A percentile compares a stretch with the other conserved stretches of the same genome.
phyloP scores from a whole-genome alignment of 2,329 filamentous ascomycete species.

The Diaporthe longicolla region DNA sequence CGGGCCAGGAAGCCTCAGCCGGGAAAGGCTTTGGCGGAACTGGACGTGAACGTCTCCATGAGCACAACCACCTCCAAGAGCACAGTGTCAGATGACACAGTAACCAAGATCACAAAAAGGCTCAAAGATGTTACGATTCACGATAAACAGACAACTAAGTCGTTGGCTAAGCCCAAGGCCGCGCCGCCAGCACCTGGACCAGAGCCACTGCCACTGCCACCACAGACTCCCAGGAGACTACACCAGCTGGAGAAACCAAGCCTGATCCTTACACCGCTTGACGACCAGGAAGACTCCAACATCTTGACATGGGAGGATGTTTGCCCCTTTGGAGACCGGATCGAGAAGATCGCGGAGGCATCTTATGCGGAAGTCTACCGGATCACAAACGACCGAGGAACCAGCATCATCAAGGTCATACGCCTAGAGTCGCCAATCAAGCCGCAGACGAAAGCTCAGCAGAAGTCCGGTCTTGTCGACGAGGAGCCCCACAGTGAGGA shows the following conservation, averaged over 20 bases:
- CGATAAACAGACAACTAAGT: constrained; percentile 16
- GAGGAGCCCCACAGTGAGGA: constrained; percentile 70
- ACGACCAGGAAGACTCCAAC: constrained; percentile 40
- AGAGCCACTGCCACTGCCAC: constrained; percentile 2
- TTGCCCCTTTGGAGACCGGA: constrained; percentile 65
- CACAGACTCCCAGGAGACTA: constrained; percentile 30
- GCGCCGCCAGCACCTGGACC: not conserved
- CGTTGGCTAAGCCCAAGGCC: not conserved
- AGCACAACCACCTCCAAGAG: constrained; percentile 49
- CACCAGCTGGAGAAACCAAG: not conserved
- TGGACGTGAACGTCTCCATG: constrained; percentile 49
- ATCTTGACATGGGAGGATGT: constrained; percentile 71
- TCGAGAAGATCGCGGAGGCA: constrained; percentile 76
- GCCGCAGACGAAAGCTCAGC: constrained; percentile 69
- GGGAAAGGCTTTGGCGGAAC: constrained; percentile 48
- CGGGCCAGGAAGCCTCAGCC: constrained; percentile 56
- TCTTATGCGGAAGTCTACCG: constrained; percentile 78
- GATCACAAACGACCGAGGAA: constrained; percentile 70
- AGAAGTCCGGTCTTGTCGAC: constrained; percentile 68
- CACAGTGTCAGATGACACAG: constrained; percentile 33
- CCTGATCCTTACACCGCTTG: not conserved
- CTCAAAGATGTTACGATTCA: constrained; percentile 45
- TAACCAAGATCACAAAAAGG: constrained; percentile 46
- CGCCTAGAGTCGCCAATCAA: constrained; percentile 71
- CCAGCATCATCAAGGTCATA: constrained; percentile 76